Conservation (phyloP, 2,329 filamentous ascomycete genomes). For the Fusarium luffae region DNA sequence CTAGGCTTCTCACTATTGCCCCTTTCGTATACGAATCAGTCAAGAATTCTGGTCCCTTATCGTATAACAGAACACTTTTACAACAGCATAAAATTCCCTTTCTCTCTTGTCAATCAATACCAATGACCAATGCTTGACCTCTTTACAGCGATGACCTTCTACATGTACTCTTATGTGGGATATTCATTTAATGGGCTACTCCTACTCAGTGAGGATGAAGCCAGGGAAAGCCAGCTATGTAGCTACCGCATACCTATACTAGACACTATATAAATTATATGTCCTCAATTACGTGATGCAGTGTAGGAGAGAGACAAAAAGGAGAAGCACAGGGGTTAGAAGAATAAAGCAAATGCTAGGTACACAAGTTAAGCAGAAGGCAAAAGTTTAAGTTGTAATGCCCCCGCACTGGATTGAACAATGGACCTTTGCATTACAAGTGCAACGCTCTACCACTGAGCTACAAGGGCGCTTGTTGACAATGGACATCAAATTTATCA, state of each 20-base stretch:
- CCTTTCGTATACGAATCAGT: neutral
- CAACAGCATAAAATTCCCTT: neutral
- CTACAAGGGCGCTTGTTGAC: constrained; percentile 29
- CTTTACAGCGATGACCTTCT: neutral
- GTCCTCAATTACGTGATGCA: neutral
- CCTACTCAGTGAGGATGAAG: neutral
- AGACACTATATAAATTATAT: neutral
- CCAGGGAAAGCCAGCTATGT: neutral
- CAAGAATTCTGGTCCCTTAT: neutral
- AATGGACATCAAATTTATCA: accelerated
- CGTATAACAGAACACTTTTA: neutral
- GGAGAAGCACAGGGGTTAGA: no score
- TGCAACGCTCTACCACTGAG: constrained; percentile 43
- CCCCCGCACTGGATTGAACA: constrained; percentile 41
- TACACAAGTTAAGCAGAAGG: neutral
- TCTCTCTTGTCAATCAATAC: neutral
- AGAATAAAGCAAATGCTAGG: no score
- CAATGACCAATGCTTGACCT: neutral
- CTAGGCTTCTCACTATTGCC: neutral
- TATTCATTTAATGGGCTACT: neutral
- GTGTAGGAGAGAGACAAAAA: neutral
- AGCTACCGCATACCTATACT: neutral
- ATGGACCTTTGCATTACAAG: constrained; percentile 44
- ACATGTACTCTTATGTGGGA: neutral
- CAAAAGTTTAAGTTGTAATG: constrained; percentile 10